phyloP scores from a whole-genome alignment of 768 basidiomycete species.

The Boletus sp. region DNA sequence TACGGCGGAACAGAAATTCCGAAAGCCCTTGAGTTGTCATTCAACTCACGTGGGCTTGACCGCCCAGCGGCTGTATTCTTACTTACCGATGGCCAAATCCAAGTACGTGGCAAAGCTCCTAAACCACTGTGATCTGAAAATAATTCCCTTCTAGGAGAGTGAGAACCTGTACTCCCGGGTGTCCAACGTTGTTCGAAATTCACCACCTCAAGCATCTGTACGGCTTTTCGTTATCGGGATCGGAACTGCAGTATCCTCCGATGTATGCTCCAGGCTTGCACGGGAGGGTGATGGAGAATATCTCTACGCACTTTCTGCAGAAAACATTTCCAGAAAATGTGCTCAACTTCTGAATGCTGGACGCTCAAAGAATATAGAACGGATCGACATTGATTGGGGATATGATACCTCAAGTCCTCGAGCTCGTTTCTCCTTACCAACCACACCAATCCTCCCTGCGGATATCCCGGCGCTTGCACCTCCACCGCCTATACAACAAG shows the following conservation, averaged over 20 bases:
- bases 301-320: slow-evolving; percentile 43
- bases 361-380: slow-evolving; percentile 42
- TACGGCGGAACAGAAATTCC: slow-evolving; percentile 52
- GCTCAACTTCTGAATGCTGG: slow-evolving; percentile 50
- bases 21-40: slow-evolving; percentile 38
- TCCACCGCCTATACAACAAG: slow-evolving; percentile 33
- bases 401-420: slow-evolving; percentile 1
- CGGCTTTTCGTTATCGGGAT: slow-evolving; percentile 61
- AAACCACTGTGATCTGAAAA: background rate
- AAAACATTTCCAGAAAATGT: slow-evolving; percentile 48
- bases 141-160: background rate
- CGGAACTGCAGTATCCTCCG: slow-evolving; percentile 47
- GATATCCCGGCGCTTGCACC: slow-evolving; percentile 30
- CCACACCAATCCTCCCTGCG: slow-evolving; percentile 15
- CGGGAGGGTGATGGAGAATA: slow-evolving; percentile 48
- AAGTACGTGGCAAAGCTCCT: slow-evolving; percentile 6
- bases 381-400: slow-evolving; percentile 51
- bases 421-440: slow-evolving; percentile 9
- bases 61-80: slow-evolving; percentile 51
- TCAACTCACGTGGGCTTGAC: slow-evolving; percentile 31
- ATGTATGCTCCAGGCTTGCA: slow-evolving; percentile 53
- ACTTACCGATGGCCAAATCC: slow-evolving; percentile 55
- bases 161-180: slow-evolving; percentile 18
- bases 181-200: slow-evolving; percentile 30
- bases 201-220: slow-evolving; percentile 31